Conservation (phyloP, 352 stramenopile genomes). For the Pythium aphanidermatum region DNA sequence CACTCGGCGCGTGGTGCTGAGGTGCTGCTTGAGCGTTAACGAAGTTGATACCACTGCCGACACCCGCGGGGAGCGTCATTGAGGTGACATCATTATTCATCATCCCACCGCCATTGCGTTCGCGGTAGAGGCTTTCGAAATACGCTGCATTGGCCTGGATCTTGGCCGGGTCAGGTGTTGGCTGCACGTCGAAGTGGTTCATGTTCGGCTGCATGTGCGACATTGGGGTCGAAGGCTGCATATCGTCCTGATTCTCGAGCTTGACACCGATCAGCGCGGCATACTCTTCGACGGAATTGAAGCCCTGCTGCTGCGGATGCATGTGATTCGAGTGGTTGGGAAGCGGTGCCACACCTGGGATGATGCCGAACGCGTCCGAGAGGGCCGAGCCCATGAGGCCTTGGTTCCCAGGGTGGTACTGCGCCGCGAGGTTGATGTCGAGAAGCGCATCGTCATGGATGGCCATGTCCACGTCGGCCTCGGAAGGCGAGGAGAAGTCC, state of each 20-base stretch:
- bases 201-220: slow-evolving; percentile 21
- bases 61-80: slow-evolving; percentile 22
- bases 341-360: slow-evolving; percentile 26
- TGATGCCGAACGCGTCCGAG: slow-evolving; percentile 45
- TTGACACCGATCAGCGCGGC: slow-evolving; percentile 81
- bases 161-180: slow-evolving; percentile 43
- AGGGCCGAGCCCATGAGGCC: slow-evolving; percentile 21
- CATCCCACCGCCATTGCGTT: slow-evolving; percentile 33
- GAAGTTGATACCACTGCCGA: slow-evolving; percentile 64
- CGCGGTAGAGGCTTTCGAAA: slow-evolving; percentile 73
- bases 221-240: slow-evolving; percentile 19
- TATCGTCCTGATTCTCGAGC: slow-evolving; percentile 49
- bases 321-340: slow-evolving; percentile 4
- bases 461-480: slow-evolving; percentile 65
- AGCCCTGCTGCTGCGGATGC: slow-evolving; percentile 16
- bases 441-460: slow-evolving; percentile 67
- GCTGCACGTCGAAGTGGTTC: slow-evolving; percentile 31
- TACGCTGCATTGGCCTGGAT: slow-evolving; percentile 78
- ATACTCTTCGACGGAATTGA: slow-evolving; percentile 71
- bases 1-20: slow-evolving; percentile 8
- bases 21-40: slow-evolving; percentile 21
- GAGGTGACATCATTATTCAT: slow-evolving; percentile 22
- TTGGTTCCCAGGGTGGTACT: slow-evolving; percentile 22
- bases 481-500: slow-evolving; percentile 46
- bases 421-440: slow-evolving; percentile 35